phyloP scores from a whole-genome alignment of 2,329 filamentous ascomycete genomes.

The Bipolaris sorokiniana region DNA sequence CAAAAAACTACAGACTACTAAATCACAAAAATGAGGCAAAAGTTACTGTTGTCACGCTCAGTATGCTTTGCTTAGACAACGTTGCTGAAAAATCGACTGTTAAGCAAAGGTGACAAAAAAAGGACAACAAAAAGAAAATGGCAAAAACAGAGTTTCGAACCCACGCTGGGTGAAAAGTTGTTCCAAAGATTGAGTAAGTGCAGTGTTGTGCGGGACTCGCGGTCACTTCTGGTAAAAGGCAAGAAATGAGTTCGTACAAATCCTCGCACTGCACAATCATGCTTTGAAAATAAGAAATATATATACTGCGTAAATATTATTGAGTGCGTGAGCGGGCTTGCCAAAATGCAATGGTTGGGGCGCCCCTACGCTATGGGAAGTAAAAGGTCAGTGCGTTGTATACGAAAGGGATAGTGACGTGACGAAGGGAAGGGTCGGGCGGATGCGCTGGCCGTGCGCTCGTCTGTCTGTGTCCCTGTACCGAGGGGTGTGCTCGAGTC shows the following conservation, averaged over 20 bases:
- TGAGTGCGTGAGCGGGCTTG: too few relatives aligned
- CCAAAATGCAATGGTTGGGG: not conserved
- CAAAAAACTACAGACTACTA: not conserved
- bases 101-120: not conserved
- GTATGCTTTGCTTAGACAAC: not conserved
- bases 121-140: conserved; percentile 12
- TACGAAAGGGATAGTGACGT: not conserved
- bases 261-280: conserved; percentile 67
- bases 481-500: not conserved
- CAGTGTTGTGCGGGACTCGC: conserved; percentile 67
- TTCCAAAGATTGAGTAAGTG: conserved; percentile 66
- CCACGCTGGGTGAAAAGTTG: conserved; percentile 35
- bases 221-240: conserved; percentile 83
- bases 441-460: conserved; percentile 15
- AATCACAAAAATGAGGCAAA: not conserved
- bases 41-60: too few relatives aligned
- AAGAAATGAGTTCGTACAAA: conserved; percentile 76
- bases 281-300: conserved; percentile 3
- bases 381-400: not conserved
- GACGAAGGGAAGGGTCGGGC: not conserved
- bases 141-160: conserved; percentile 53
- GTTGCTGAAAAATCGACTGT: not conserved
- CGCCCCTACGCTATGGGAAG: not conserved
- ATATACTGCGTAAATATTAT: not conserved
- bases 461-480: conserved; percentile 9